These are phyloP conservation scores for Cyclotella choctawhatcheeana DNA, from an alignment of 108 stramenopile genomes.

Conservation along the genomic window DNA sequence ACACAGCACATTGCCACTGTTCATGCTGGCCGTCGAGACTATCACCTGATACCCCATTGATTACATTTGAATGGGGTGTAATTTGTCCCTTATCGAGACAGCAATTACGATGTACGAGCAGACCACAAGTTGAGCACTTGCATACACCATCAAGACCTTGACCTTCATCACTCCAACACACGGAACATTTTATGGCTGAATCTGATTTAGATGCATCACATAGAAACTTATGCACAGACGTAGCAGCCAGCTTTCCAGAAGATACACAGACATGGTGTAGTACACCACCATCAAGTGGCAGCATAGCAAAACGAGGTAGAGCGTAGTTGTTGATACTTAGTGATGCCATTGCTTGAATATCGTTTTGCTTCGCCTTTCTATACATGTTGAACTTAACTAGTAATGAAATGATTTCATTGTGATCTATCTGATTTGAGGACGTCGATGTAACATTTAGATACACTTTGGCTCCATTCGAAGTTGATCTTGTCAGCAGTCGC, in stretches of 20 bases:
- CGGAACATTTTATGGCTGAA: conserved; percentile 44
- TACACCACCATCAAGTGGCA: conserved; percentile 59
- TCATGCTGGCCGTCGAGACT: neutral
- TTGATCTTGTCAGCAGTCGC: neutral
- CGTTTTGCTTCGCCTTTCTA: conserved; percentile 9
- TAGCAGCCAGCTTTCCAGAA: conserved; percentile 55
- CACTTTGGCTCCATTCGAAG: conserved; percentile 25
- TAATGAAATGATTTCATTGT: conserved; percentile 28
- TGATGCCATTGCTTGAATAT: neutral
- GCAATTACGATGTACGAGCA: conserved; percentile 58
- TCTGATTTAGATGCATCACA: conserved; percentile 23
- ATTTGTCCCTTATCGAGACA: conserved; percentile 51
- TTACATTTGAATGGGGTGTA: neutral
- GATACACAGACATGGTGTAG: conserved; percentile 59
- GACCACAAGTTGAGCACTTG: conserved; percentile 59
- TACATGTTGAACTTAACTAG: conserved; percentile 44
- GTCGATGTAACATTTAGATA: conserved; percentile 22
- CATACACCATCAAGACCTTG: conserved; percentile 37
- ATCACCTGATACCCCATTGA: neutral
- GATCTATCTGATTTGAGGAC: conserved; percentile 14
- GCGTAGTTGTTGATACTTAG: conserved; percentile 10
- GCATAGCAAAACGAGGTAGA: conserved; percentile 50
- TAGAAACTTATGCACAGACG: conserved; percentile 36
- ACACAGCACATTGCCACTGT: conserved; percentile 52
- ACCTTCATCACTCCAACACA: conserved; percentile 65